Base-by-base conservation (phyloP, 306 rosid genomes). In the Geum urbanum region DNA sequence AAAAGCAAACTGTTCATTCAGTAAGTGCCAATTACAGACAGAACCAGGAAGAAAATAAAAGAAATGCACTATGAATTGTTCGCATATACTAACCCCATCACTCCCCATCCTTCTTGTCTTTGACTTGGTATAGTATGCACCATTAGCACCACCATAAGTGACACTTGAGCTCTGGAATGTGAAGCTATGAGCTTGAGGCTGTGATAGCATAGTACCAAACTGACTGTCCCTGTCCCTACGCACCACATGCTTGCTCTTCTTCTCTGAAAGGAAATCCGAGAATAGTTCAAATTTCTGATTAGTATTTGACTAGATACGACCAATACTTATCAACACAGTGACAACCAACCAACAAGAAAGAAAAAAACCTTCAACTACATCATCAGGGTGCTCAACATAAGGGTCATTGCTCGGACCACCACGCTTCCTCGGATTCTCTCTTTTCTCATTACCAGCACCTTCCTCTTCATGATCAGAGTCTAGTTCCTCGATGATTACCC, bases 101-200 rank as follows among this genome's bases (percentile, higher is more conserved):
- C 89, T 90, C 49, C 98, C 97, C 3, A 78, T 41, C 78, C 96
- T 90, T 75, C 84, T 87, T 22, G 83, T 80, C 76, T 67, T 78
- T 18, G 98, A 88, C 9, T 94, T 76, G 43, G 95, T 83, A 74
- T 87, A 79, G 79, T 85, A 87, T n/a, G 80, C 64, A 43, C 97
- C 97, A 72, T 81, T 74, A 2, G 92, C 8, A 63, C 92, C 86
- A 32, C 96, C 97, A 65, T 80, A 90, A 72, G 86, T 54, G 57
- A 90, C 88, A 27, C 82, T 60, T 24, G 98, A 90, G 89, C 98
- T 92, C 71, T 88, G 94, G 76, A 90, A 86, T 59, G 86, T 78
- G 82, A 84, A 88, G 79, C 86, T 76, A 35, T n/a, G 88, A 78
- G 88, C 48, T 82, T 76, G 91, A 47, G 97, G 92, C 65, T 65